Evolutionary conservation across 2,329 filamentous ascomycete genomes (phyloP), one percentile per base, ranked within the genome.

Genomic region (Trichoderma hamatum): DNA sequence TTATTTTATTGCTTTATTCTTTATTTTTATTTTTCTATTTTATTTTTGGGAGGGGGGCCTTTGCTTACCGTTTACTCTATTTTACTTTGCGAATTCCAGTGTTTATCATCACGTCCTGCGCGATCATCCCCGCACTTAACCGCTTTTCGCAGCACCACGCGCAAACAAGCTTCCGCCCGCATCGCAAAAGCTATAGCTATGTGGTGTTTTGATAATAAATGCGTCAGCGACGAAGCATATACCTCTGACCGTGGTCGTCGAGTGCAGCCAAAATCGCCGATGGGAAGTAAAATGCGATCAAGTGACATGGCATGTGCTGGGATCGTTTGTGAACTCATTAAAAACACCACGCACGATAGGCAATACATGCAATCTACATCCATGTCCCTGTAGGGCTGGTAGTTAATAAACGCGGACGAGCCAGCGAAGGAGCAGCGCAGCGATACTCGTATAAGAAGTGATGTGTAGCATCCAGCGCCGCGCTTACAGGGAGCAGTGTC

Each of bases 371-470:
- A 36, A 63, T 30, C 46, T 63, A 21, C 30, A 49, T 32, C 14
- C 63, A 43, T 43, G 39, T 43, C 19, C 16, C 39, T 19, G 52
- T 66, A 66, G 63, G 63, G 63, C 63, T 66, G 63, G 63, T 43
- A 66, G 28, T 66, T 66, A 49, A 66, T 66, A 32, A 66, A 66
- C 10, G 61, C 46, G 49, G 61, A n/a, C 46, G 30, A 54, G 58
- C 56, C 58, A 61, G 26, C 24, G 16, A 19, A 61, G 9, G 58
- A 39, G 24, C 9, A 24, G 26, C 52, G 16, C 30, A 28, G 30
- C 10, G 36, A n/a, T 43, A 43, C 39, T 43, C 39, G 10, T 28
- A 64, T 39, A 21, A 5, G 16, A 54, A 54, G 46, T n/a, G 19
- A 49, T 24, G 46, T 43, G 39, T 43, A n/a, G 39, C 39, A n/a